Evolutionary conservation across 1,284 basidiomycete species (phyloP).

Genomic region (Macrocystidia cucumis): DNA sequence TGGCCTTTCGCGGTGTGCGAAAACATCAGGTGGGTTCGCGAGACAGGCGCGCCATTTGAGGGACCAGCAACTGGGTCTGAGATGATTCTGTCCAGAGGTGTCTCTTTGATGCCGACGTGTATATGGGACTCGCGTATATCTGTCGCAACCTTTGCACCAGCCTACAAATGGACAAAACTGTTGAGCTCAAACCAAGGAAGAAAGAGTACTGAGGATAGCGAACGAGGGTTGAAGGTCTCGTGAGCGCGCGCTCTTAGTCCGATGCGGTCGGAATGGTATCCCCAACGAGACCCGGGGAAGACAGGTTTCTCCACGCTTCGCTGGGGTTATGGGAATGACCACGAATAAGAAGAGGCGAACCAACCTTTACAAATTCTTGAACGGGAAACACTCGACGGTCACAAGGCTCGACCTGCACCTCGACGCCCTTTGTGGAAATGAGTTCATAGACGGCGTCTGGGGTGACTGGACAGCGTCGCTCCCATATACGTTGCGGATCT

Average conservation of each 20-base stretch:
- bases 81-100: slow-evolving; percentile 58
- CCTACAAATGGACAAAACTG: slow-evolving; percentile 34
- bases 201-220: slow-evolving; percentile 5
- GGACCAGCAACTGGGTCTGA: slow-evolving; percentile 26
- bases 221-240: slow-evolving; percentile 5
- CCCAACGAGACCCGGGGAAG: slow-evolving; percentile 1
- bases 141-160: slow-evolving; percentile 61
- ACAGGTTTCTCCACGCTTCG: slow-evolving; percentile 2
- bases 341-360: too few species aligned
- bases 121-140: slow-evolving; percentile 65
- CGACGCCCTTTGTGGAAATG: slow-evolving; percentile 42
- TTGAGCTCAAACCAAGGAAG: slow-evolving; percentile 4
- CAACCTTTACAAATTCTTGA: slow-evolving; percentile 59
- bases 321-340: background rate
- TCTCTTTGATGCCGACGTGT: slow-evolving; percentile 84
- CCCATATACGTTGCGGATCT: slow-evolving; percentile 78
- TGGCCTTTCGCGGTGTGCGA: slow-evolving; percentile 88
- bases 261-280: too few species aligned
- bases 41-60: slow-evolving; percentile 2
- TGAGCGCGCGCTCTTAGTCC: too few species aligned
- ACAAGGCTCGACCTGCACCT: slow-evolving; percentile 72
- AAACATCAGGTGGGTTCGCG: slow-evolving; percentile 78
- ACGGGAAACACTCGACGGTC: slow-evolving; percentile 66
- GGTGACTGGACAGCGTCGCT: slow-evolving; percentile 78
- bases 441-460: slow-evolving; percentile 65